Conservation (phyloP, 106 monocot species). For the Triglochin maritima region DNA sequence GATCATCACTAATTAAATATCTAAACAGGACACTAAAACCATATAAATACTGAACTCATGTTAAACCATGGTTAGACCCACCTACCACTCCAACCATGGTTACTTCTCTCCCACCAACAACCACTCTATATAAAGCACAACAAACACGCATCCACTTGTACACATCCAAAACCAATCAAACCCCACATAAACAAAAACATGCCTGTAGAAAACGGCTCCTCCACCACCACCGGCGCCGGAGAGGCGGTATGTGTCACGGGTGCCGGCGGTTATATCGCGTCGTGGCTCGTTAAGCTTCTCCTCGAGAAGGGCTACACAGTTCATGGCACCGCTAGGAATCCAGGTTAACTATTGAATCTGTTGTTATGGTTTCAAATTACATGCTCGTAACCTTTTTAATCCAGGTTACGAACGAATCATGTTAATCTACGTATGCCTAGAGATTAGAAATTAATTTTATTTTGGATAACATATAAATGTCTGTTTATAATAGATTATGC, state of each 20-base stretch:
- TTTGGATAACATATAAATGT: too few species aligned
- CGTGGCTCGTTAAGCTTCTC: constrained; percentile 51
- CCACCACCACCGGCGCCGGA: neutral
- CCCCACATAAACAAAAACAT: neutral
- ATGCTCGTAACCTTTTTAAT: too few species aligned
- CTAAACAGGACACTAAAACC: too few species aligned
- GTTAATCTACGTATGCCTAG: too few species aligned
- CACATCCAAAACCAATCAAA: neutral
- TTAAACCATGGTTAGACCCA: neutral
- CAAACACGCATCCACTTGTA: neutral
- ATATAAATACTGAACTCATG: neutral
- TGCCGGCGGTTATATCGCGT: constrained; percentile 44
- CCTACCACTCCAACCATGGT: neutral
- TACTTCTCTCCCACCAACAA: neutral
- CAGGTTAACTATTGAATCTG: constrained; percentile 9
- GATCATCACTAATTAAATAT: too few species aligned
- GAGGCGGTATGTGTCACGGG: constrained; percentile 44
- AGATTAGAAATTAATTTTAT: too few species aligned
- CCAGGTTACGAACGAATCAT: too few species aligned
- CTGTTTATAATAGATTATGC: neutral
- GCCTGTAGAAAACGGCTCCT: neutral
- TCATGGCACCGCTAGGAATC: constrained; percentile 37
- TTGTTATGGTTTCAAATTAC: too few species aligned
- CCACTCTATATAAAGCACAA: neutral
- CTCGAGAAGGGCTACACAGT: constrained; percentile 45